Percentiles rank a stretch among this genome's conserved stretches.
Evolutionary conservation across 1,139 yeast species (phyloP).

Genomic region (Debaryomycetaceae sp.): DNA sequence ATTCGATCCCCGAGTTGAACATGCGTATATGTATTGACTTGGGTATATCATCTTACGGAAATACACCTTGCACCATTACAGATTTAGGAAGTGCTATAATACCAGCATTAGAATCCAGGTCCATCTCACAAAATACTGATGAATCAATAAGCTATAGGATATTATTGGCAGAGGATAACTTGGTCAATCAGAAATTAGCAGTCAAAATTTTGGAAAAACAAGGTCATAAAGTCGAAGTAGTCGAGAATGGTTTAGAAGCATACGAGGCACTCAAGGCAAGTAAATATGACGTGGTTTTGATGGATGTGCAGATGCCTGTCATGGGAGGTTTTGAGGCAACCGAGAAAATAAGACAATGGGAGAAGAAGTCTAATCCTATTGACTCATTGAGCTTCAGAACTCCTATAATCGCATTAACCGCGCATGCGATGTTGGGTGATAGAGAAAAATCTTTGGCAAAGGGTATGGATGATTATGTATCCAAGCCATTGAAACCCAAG

Average conservation of each 20-base stretch:
- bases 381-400: slow-evolving; percentile 64
- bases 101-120: slow-evolving; percentile 80
- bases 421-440: slow-evolving; percentile 91
- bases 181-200: slow-evolving; percentile 83
- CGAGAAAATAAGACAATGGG: slow-evolving; percentile 83
- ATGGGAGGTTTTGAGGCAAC: slow-evolving; percentile 96
- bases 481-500: slow-evolving; percentile 83
- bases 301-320: slow-evolving; percentile 96
- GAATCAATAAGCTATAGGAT: slow-evolving; percentile 74
- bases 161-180: slow-evolving; percentile 80
- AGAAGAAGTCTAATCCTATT: slow-evolving; percentile 72
- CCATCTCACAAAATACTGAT: slow-evolving; percentile 76
- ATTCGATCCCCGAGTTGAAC: slow-evolving; percentile 73
- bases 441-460: slow-evolving; percentile 81
- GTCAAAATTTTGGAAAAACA: slow-evolving; percentile 78
- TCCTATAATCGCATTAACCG: slow-evolving; percentile 85
- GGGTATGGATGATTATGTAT: slow-evolving; percentile 87
- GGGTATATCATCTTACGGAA: slow-evolving; percentile 85
- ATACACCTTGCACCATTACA: slow-evolving; percentile 77
- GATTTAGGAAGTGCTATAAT: slow-evolving; percentile 80
- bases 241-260: slow-evolving; percentile 82
- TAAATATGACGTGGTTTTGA: slow-evolving; percentile 74
- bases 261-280: slow-evolving; percentile 67
- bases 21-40: slow-evolving; percentile 79
- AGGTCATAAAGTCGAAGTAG: slow-evolving; percentile 79